phyloP scores from a whole-genome alignment of 2,329 filamentous ascomycete species.

The Plenodomus lindquistii region DNA sequence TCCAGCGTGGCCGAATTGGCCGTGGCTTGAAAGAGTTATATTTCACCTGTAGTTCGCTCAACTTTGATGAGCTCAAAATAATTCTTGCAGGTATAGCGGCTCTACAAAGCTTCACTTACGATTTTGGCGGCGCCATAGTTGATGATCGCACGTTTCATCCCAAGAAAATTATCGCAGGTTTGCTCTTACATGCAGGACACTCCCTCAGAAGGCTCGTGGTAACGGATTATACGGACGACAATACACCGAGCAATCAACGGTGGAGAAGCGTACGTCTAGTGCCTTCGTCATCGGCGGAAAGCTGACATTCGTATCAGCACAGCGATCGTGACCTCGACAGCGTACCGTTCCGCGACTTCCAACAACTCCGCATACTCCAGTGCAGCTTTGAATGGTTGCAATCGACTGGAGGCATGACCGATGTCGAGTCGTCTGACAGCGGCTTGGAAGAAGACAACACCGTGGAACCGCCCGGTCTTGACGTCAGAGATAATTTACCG shows the following conservation, averaged over 20 bases:
- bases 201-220: conserved; percentile 11
- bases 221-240: neutral
- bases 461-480: neutral
- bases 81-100: conserved; percentile 9
- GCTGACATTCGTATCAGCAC: neutral
- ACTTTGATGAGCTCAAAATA: conserved; percentile 1
- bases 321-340: neutral
- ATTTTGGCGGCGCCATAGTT: conserved; percentile 5
- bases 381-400: neutral
- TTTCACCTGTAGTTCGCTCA: conserved; percentile 9
- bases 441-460: neutral
- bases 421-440: neutral
- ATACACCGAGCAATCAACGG: neutral
- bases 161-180: conserved; percentile 9
- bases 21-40: conserved; percentile 5
- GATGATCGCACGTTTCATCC: conserved; percentile 4
- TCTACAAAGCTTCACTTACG: conserved; percentile 15
- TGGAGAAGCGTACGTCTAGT: neutral
- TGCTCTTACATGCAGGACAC: conserved; percentile 4
- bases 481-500: neutral
- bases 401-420: neutral
- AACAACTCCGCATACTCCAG: neutral
- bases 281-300: neutral
- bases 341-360: neutral
- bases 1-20: conserved; percentile 8